Conservation (phyloP, 2,329 filamentous ascomycete genomes). For the Elsinoe perseae region DNA sequence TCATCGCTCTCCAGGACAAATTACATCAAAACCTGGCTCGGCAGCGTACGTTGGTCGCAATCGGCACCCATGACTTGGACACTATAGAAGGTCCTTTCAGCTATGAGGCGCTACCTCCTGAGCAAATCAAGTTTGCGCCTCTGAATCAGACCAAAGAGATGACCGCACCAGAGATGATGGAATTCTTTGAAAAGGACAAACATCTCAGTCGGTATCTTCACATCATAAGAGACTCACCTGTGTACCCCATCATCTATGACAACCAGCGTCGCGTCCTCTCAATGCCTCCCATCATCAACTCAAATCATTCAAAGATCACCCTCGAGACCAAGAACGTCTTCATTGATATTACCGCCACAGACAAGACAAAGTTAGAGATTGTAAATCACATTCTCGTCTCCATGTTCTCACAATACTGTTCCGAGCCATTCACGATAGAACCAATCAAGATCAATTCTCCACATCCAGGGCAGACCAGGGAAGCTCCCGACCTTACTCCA, state of each 20-base stretch:
- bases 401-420: conserved; percentile 93
- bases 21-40: conserved; percentile 92
- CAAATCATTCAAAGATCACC: conserved; percentile 92
- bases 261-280: conserved; percentile 81
- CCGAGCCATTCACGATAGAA: conserved; percentile 84
- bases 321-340: conserved; percentile 87
- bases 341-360: conserved; percentile 93
- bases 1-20: conserved; percentile 97
- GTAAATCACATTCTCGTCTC: conserved; percentile 91
- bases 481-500: conserved; percentile 73
- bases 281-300: conserved; percentile 94
- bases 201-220: conserved; percentile 83
- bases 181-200: conserved; percentile 89
- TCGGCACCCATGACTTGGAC: conserved; percentile 94
- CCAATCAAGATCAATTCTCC: conserved; percentile 86
- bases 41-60: conserved; percentile 87
- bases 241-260: conserved; percentile 95
- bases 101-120: conserved; percentile 86
- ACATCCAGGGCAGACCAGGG: conserved; percentile 76
- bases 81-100: conserved; percentile 91
- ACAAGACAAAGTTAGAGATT: conserved; percentile 92
- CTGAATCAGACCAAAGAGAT: conserved; percentile 88
- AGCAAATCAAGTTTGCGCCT: conserved; percentile 82
- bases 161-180: conserved; percentile 82
- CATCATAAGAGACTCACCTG: conserved; percentile 87